Percentiles rank a stretch among this genome's conserved stretches.
Evolutionary conservation across 345 rosid genomes (phyloP).

Genomic region (Luvunga scandens): DNA sequence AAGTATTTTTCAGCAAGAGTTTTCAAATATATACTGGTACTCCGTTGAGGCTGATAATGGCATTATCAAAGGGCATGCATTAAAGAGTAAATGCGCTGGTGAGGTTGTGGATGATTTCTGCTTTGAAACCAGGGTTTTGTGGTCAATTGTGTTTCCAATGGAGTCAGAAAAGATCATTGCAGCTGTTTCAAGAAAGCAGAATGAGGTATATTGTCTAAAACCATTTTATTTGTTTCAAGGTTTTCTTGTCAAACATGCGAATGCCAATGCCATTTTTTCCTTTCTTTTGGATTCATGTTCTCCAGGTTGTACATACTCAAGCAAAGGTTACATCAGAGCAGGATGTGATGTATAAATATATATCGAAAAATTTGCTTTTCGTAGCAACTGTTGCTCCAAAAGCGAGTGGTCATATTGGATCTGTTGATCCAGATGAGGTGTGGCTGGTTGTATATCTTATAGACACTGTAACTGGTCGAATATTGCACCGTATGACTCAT

Average conservation of each 20-base stretch:
- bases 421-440: slow-evolving; percentile 90
- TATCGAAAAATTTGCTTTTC: slow-evolving; percentile 84
- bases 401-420: slow-evolving; percentile 79
- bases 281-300: slow-evolving; percentile 8
- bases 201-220: slow-evolving; percentile 58
- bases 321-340: slow-evolving; percentile 87
- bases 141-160: slow-evolving; percentile 88
- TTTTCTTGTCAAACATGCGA: slow-evolving; percentile 1
- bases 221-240: not conserved
- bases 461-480: slow-evolving; percentile 88
- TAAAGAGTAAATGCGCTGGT: slow-evolving; percentile 57
- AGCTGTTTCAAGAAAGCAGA: slow-evolving; percentile 61
- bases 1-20: slow-evolving; percentile 57
- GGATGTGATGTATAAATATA: slow-evolving; percentile 86
- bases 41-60: slow-evolving; percentile 67
- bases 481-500: slow-evolving; percentile 90
- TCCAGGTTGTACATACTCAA: slow-evolving; percentile 96
- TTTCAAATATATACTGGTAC: slow-evolving; percentile 86
- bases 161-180: slow-evolving; percentile 88
- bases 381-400: slow-evolving; percentile 90
- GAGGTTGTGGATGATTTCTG: slow-evolving; percentile 68
- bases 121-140: slow-evolving; percentile 70
- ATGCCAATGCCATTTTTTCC: not conserved
- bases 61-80: slow-evolving; percentile 73
- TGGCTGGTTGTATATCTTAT: slow-evolving; percentile 76